Base-by-base conservation (phyloP, 208 protist genomes). In the Leishmania guyanensis region DNA sequence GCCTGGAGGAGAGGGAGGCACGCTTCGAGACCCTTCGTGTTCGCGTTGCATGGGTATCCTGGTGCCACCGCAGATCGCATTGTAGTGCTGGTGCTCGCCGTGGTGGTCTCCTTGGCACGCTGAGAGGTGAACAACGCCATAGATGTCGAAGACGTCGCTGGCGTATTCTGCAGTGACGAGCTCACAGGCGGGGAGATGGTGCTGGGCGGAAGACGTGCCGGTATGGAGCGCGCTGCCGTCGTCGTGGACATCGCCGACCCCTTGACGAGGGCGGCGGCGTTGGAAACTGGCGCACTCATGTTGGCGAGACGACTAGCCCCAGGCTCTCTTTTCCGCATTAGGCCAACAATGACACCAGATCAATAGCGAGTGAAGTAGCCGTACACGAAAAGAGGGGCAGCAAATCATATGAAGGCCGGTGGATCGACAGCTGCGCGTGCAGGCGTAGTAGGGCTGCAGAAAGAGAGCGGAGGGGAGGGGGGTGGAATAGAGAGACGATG, bases 281-380 rank as follows among this genome's bases (percentile, higher is more conserved):
- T 53, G 10, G 46, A 10, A 50, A 26, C 46, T 46, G 68, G 68
- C 33, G 39, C 8, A n/a, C 68, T 73, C 68, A 73, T 73, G 46
- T 33, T 53, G 10, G 20, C 22, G 26, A 73, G 6, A 17, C 68
- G 39, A 43, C 33, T 22, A 71, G 66, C 33, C 4, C 33, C 39
- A 46, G 66, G 16, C 6, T 83, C 48, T 39, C 78, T 74, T 48
- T 51, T 85, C 22, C 6, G 58, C 77, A 51, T 29, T 71, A 48
- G 26, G n/a, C 8, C 36, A 54, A 50, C 9, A 75, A 53, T 12
- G 75, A 26, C 66, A 20, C 10, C 14, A 51, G 53, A 48, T 56
- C 39, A 65, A 39, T 20, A 68, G 10, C 65, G 48, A 36, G 48
- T 46, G 43, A 46, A 58, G 51, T 3, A 33, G 39, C 4, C 8